Base-by-base conservation (phyloP, 2,329 filamentous ascomycete species). In the Colletotrichum falcatum region DNA sequence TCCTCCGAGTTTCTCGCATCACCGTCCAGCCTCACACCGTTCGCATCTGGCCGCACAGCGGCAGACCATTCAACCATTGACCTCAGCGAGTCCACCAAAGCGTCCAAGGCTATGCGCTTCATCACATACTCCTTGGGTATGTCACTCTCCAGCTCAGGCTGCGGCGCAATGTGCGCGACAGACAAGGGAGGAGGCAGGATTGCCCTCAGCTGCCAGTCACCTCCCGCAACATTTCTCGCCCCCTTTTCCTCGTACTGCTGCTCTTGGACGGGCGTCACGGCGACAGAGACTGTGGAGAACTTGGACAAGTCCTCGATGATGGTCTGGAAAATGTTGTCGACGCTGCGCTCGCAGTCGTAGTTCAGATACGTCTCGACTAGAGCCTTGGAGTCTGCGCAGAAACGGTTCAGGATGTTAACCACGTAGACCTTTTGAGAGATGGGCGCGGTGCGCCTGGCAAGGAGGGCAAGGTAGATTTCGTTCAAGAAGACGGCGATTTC, bases 401-500 rank as follows among this genome's bases (percentile, higher is more conserved):
- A 86, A 69, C 95, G 88, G 75, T 94, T 92, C 62, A 99, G 86
- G 33, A 99, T 90, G 71, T 90, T 91, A 80, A 99, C 89, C 74
- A 98, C 96, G 78, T 95, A 94, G 65, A 96, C 89, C 81, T 98
- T 99, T 78, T 99, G 96, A 71, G 94, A 94, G 12, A 92, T 83
- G 5, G 95, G 95, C 0, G 95, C 94, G 70, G 91, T 95, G 73
- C 92, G 90, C 79, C 95, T 93, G 60, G 97, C 95, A 46, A 99
- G 84, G 51, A 98, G 94, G 0, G 95, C 92, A 6, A 99, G 85
- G 78, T 99, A 99, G 37, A 99, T 97, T 78, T 99, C 96, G 79
- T 98, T 98, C 70, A 99, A 82, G 78, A 99, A 98, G 0, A 99
- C 95, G 80, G 98, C 96, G 65, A 99, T 93, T 79, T 99, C 96